Evolutionary conservation across 1,284 basidiomycete species (phyloP), one percentile per base, ranked within the genome.

Genomic region (Trichosporon asahii): DNA sequence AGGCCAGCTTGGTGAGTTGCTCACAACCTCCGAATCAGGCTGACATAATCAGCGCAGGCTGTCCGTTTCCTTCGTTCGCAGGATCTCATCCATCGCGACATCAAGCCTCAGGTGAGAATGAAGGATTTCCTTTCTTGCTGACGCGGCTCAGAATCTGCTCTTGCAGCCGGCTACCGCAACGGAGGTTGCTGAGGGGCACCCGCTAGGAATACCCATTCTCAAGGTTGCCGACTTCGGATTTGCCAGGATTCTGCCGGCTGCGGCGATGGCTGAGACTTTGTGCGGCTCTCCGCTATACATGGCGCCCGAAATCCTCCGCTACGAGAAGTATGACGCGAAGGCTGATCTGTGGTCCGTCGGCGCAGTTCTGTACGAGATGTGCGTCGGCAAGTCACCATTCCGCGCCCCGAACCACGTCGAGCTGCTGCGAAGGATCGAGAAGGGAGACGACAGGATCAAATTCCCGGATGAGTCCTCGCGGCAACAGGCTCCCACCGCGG

Each of bases 151-250:
- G 90, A 98, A 98, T 81, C 86, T 99, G 0, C 88, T 98, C 0
- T 85, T 98, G 6, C 94, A 91, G 73, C 93, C 95, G 0, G 89
- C 95, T 0, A 88, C 91, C 0, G 86, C 88, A 0, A 88, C 90
- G 64, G 94, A 96, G 76, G 85, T 94, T 12, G 88, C 88, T 0
- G 88, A 90, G 65, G 95, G 95, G 0, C 94, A 98, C 82, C 94
- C 95, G 0, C 82, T 91, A 1, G 95, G 95, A 15, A 91, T 97
- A 0, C 95, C 95, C 0, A 89, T 97, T n/a, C 88, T 98, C 75
- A 96, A 97, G 83, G 90, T 98, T 4, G 97, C 96, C 27, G 96
- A 99, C 83, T 99, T 99, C 82, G 96, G 96, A 0, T 99, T 99
- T 78, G 97, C 97, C 0, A 88, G 97, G 14, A 92, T 91, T 37